Evolutionary conservation across 1,139 yeast genomes (phyloP).

Genomic region (Williopsis jadinii): DNA sequence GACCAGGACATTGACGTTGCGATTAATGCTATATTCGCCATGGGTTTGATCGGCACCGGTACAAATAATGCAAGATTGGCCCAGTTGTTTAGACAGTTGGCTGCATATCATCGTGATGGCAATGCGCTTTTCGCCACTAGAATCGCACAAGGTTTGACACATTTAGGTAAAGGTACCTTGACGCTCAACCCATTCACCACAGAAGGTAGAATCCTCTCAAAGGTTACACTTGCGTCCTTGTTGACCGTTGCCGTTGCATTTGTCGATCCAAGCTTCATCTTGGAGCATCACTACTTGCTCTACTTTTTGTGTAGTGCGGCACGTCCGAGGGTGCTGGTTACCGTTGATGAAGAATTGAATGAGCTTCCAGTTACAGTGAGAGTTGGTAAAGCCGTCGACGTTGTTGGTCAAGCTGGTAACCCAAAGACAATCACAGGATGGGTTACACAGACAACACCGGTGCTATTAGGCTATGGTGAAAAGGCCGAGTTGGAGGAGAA

Average conservation of each 20-base stretch:
- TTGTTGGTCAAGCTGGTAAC: constrained; percentile 98
- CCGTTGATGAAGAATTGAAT: constrained; percentile 80
- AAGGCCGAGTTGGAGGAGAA: constrained; percentile 90
- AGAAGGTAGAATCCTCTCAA: constrained; percentile 82
- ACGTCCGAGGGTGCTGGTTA: constrained; percentile 88
- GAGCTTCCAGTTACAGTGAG: constrained; percentile 89
- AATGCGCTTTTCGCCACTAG: constrained; percentile 91
- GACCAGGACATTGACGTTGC: constrained; percentile 95
- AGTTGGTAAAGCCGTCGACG: constrained; percentile 98
- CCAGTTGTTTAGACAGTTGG: constrained; percentile 88
- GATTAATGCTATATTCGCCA: constrained; percentile 87
- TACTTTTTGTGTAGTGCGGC: constrained; percentile 85
- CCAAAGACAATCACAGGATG: constrained; percentile 98
- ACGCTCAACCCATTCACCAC: constrained; percentile 85
- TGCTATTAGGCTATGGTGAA: constrained; percentile 86
- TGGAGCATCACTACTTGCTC: constrained; percentile 71
- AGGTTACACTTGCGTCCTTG: constrained; percentile 85
- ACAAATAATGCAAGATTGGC: constrained; percentile 98
- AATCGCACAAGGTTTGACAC: constrained; percentile 90
- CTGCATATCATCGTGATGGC: constrained; percentile 88
- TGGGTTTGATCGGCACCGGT: constrained; percentile 99
- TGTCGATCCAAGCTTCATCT: constrained; percentile 67
- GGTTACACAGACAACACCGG: constrained; percentile 99
- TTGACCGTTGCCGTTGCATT: constrained; percentile 80
- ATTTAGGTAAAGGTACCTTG: constrained; percentile 89